Conservation (phyloP, 148 eudicot species). For the Rhododendron griersonianum region DNA sequence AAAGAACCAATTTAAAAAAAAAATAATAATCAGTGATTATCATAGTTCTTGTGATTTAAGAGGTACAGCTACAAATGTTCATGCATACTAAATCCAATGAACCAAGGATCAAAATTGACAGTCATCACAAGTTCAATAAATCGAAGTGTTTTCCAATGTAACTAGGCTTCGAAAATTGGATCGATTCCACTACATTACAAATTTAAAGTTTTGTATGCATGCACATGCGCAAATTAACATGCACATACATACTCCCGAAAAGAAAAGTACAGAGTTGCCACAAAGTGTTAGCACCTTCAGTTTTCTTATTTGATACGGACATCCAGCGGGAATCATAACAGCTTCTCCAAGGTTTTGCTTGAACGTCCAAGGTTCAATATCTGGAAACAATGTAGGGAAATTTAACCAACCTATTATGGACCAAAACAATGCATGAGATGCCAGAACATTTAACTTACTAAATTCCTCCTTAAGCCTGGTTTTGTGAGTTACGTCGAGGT, state of each 20-base stretch:
- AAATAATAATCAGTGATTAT: not conserved
- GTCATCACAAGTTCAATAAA: not conserved
- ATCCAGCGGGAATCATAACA: conserved; percentile 93
- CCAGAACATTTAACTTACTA: conserved; percentile 36
- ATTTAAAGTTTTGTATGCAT: not conserved
- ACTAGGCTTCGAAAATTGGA: not conserved
- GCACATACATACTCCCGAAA: not conserved
- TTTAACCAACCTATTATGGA: not conserved
- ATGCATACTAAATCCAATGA: not conserved
- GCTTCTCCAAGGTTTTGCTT: conserved; percentile 87
- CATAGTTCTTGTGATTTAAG: not conserved
- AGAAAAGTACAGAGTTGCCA: not conserved
- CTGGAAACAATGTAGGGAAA: conserved; percentile 27
- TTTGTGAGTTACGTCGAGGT: conserved; percentile 70
- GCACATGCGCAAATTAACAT: not conserved
- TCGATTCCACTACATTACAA: not conserved
- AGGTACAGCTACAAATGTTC: not conserved
- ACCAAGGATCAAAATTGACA: not conserved
- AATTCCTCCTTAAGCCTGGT: conserved; percentile 80
- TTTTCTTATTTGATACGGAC: conserved; percentile 78
- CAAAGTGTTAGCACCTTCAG: conserved; percentile 42
- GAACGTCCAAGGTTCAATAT: conserved; percentile 90
- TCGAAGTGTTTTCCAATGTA: not conserved
- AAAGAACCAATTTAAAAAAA: not conserved
- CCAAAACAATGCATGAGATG: not conserved